Evolutionary conservation across 495 filamentous ascomycete species (phyloP), one percentile per base, ranked within the genome.

Genomic region (Penicillium goetzii): DNA sequence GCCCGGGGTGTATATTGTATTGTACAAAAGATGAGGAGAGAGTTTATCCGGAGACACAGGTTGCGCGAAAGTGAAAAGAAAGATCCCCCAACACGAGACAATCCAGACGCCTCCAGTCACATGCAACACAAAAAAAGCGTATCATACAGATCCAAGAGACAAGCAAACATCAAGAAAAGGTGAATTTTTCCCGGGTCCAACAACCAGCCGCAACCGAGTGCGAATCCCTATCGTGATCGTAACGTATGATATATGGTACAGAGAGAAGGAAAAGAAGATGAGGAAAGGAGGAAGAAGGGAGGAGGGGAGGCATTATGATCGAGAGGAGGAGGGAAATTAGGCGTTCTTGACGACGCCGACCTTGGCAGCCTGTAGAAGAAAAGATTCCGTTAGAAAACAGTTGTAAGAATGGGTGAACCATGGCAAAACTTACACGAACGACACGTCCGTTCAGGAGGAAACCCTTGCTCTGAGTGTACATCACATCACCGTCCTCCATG

Each of bases 381-480:
- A 49, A 45, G 58, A 47, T 58, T 1, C 2, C 2, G 63, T 69
- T 61, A 76, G 17, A 47, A 65, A 19, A n/a, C 17, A 41, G 45
- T 19, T 17, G 8, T 12, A 9, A 49, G 33, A 17, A 41, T 41
- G 19, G 19, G 2, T 3, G 49, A 33, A 21, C 28, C 25, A n/a
- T 26, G 23, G 38, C 5, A 4, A 47, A 43, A 81, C 86, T 68
- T 69, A 89, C 88, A 75, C 95, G 86, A 63, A 99, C 78, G 53
- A 97, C 83, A 67, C 95, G 81, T 61, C 95, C 95, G 75, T 99
- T 97, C 56, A 97, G 82, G 69, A 83, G 82, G 80, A 95, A 99
- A 45, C 95, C 95, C 83, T 97, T 98, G 83, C 91, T 91, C 85
- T 97, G 93, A 33, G 90, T 91, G 74, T 89, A 87, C 79, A 98